Evolutionary conservation across 768 basidiomycete genomes (phyloP), one percentile per base, ranked within the genome.

Genomic region (Mycena filopes): DNA sequence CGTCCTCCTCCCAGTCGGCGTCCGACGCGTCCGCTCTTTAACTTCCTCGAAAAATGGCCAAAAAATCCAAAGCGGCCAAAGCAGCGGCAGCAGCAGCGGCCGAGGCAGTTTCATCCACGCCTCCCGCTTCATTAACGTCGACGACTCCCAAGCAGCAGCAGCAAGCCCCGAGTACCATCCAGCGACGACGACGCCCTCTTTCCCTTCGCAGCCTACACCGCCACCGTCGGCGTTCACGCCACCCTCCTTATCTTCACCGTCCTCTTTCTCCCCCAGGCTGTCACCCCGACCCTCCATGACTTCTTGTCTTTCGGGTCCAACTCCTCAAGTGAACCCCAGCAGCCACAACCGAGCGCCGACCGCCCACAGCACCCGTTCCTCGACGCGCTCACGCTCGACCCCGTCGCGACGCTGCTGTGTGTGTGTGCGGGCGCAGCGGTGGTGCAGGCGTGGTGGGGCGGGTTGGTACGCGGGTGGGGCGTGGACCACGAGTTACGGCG

Each of bases 351-450:
- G 4, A 86, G 85, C 5, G 75, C 74, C 8, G 90, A 92, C 70
- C 82, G 86, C 57, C 92, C 92, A 13, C 92, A 94, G 71, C 86
- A 88, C 64, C 84, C 84, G 2, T 92, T 93, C 75, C 77, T 95
- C 23, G 87, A 85, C 42, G 81, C 86, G 2, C 74, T 95, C 65
- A 94, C 94, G 0, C 71, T 78, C 3, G 84, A 83, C 64, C 90
- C 92, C 9, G 74, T 81, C 6, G 73, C 76, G 40, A 93, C 92
- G 0, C 75, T 92, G 57, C 61, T 78, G 6, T 93, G 87, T 78
- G 76, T 88, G 41, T 84, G 83, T 53, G 65, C 77, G 0, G 93
- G 92, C 1, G 81, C 84, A 1, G 69, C 75, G 5, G 62, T 91
- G 3, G 72, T 92, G 38, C 84, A 91, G 70, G 77, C 79, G 12